Evolutionary conservation across 805 yeast species (phyloP), one percentile per base, ranked within the genome.

Genomic region (Metschnikowia vanudenii): DNA sequence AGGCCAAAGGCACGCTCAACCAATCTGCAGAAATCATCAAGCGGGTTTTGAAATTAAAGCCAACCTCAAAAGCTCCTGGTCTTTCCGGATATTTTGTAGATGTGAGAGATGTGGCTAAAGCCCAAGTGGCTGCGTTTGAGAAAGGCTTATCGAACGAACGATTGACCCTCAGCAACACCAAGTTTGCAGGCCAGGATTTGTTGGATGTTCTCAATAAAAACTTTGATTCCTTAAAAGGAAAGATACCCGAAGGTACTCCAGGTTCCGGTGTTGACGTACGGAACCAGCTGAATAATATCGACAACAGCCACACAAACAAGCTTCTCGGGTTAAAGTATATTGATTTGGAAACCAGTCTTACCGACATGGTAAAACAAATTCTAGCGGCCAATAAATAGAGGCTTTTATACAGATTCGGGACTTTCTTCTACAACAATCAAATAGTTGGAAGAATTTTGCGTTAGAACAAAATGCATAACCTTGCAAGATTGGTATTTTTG

Each of bases 361-460:
- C 61, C 22, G 80, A 77, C 50, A 65, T 76, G n/a, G 63, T 72
- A 29, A 55, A 55, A 22, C 81, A 75, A 59, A 61, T 76, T 46
- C 60, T 43, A n/a, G 33, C 29, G 3, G 52, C 49, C n/a, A 33
- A 54, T 45, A 40, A 43, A 22, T 33, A 34, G 19, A 40, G n/a
- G n/a, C n/a, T n/a, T n/a, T n/a, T n/a, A n/a, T n/a, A n/a, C n/a
- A n/a, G n/a, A n/a, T n/a, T n/a, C n/a, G n/a, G n/a, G n/a, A n/a
- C n/a, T n/a, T n/a, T n/a, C n/a, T n/a, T n/a, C n/a, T n/a, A n/a
- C n/a, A n/a, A n/a, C n/a, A n/a, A n/a, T n/a, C n/a, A n/a, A n/a
- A n/a, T n/a, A n/a, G n/a, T n/a, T n/a, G n/a, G n/a, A n/a, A n/a
- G n/a, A n/a, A n/a, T n/a, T n/a, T n/a, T n/a, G n/a, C n/a, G n/a